Conservation (phyloP, 2,329 filamentous ascomycete species). For the Fusarium paranaense region DNA sequence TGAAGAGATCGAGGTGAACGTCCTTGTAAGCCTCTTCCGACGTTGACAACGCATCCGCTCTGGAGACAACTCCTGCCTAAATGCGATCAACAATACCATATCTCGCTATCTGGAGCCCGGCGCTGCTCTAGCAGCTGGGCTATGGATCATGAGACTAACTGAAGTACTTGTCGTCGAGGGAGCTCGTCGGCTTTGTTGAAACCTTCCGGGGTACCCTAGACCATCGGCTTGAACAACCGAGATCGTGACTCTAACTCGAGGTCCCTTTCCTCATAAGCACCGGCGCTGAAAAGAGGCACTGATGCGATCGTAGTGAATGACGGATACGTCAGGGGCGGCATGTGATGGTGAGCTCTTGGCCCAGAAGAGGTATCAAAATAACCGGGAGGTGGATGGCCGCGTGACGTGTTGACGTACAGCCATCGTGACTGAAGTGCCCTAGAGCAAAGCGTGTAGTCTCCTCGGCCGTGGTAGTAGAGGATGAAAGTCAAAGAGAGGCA, state of each 20-base stretch:
- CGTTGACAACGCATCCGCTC: background rate
- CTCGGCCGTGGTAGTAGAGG: no score
- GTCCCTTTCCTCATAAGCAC: background rate
- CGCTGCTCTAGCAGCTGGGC: background rate
- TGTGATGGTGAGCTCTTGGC: conserved; percentile 22
- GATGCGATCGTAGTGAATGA: background rate
- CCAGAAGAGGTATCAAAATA: background rate
- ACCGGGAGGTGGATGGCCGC: background rate
- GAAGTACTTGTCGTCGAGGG: no score
- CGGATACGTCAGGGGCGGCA: background rate
- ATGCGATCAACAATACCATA: background rate
- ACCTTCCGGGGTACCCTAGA: background rate
- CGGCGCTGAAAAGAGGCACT: background rate
- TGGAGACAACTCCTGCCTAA: background rate
- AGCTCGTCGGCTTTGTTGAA: background rate
- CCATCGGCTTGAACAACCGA: background rate
- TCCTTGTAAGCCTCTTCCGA: background rate
- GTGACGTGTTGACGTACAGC: background rate
- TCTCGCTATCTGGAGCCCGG: background rate
- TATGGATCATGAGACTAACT: background rate
- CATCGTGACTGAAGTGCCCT: no score
- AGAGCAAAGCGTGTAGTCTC: no score
- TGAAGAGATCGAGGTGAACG: background rate
- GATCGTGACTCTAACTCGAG: background rate
- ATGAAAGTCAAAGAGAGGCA: no score